These are phyloP conservation scores for Cantharellus cinnabarinus DNA, from an alignment of 768 basidiomycete species.

Conservation along the genomic window DNA sequence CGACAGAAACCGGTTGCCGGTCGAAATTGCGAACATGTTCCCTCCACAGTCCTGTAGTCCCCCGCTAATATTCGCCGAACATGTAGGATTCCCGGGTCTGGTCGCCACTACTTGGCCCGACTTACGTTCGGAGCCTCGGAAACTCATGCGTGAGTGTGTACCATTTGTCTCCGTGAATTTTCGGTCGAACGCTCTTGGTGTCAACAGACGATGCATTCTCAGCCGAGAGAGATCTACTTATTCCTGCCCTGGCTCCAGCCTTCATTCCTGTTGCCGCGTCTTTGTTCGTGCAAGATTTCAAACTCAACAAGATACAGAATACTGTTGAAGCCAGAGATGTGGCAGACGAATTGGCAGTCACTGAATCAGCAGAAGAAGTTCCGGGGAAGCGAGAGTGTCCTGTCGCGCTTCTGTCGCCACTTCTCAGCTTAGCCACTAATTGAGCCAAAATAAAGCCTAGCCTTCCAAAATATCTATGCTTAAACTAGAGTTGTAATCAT, in stretches of 20 bases:
- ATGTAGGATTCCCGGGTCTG: slow-evolving; percentile 33
- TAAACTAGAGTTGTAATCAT: no score
- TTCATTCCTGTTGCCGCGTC: slow-evolving; percentile 38
- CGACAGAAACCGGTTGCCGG: slow-evolving; percentile 49
- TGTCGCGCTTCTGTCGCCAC: no score
- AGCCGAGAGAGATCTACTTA: slow-evolving; percentile 33
- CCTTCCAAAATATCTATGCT: no score
- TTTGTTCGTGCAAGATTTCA: slow-evolving; percentile 42
- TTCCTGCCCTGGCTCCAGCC: slow-evolving; percentile 23
- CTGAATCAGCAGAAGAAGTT: no score
- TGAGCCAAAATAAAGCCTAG: no score
- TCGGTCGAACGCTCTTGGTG: not conserved
- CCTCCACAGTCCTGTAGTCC: slow-evolving; percentile 18
- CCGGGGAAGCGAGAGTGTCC: no score
- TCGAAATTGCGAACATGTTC: slow-evolving; percentile 32
- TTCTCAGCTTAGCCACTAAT: no score
- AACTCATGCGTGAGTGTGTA: slow-evolving; percentile 25
- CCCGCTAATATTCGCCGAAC: slow-evolving; percentile 18
- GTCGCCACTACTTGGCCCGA: slow-evolving; percentile 27
- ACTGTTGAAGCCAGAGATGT: slow-evolving; percentile 27
- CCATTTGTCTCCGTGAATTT: not conserved
- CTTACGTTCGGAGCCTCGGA: slow-evolving; percentile 37
- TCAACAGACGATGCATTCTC: not conserved
- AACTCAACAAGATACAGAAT: slow-evolving; percentile 51
- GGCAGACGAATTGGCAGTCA: not conserved